These are phyloP conservation scores for Uromyces viciae-fabae DNA, from an alignment of 1,284 basidiomycete genomes.

Conservation along the genomic window DNA sequence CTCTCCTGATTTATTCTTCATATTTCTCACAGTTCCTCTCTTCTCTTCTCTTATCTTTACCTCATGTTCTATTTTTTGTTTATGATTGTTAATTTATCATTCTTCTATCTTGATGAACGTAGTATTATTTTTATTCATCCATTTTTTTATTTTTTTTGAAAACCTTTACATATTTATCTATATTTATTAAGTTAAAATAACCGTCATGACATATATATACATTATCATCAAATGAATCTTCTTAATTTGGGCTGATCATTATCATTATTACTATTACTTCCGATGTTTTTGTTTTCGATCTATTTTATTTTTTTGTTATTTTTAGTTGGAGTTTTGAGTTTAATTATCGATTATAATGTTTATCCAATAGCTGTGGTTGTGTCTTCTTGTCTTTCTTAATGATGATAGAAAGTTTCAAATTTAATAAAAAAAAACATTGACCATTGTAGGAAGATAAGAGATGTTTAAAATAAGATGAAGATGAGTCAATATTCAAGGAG, in stretches of 20 bases:
- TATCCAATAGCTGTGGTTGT: too few relatives aligned
- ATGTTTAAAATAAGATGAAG: not conserved
- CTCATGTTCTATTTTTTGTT: not conserved
- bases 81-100: not conserved
- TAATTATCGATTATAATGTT: too few relatives aligned
- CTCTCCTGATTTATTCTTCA: not conserved
- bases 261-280: too few relatives aligned
- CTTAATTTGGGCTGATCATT: too few relatives aligned
- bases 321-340: too few relatives aligned
- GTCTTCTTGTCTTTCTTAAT: not conserved
- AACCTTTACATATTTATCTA: not conserved
- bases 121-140: not conserved
- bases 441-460: not conserved
- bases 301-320: too few relatives aligned
- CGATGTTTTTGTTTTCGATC: too few relatives aligned
- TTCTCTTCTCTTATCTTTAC: not conserved
- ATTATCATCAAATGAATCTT: too few relatives aligned
- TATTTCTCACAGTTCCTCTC: not conserved
- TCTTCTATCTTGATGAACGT: too few relatives aligned
- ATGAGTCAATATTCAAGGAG: not conserved
- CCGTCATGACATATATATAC: too few relatives aligned
- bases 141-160: not conserved
- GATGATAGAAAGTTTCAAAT: not conserved
- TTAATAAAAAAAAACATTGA: not conserved
- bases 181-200: not conserved